Evolutionary conservation across 139 green algal genomes (phyloP).

Genomic region (Pleodorina starrii): DNA sequence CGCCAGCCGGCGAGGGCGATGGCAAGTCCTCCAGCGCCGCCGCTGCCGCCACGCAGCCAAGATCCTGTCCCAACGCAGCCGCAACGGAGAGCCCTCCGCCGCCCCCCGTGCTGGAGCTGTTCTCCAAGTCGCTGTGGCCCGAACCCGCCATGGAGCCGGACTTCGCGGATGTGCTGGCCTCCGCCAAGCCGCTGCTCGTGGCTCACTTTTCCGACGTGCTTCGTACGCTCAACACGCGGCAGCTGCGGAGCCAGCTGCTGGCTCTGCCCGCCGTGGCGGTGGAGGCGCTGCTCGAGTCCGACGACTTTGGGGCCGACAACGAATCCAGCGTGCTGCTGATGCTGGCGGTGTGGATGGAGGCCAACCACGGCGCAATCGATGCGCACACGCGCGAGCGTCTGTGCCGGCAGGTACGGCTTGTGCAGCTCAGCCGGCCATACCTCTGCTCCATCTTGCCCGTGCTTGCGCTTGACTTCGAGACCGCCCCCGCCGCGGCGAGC

Average conservation of each 20-base stretch:
- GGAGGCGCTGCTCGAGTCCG: slow-evolving; percentile 21
- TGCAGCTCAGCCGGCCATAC: not conserved
- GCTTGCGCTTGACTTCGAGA: slow-evolving; percentile 1
- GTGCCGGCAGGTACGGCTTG: slow-evolving; percentile 1
- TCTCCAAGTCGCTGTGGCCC: not conserved
- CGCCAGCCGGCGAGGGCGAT: not conserved
- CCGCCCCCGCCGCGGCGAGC: not conserved
- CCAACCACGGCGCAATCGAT: not conserved
- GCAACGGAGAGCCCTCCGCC: not conserved
- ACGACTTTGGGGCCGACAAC: slow-evolving; percentile 23
- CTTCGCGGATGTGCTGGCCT: not conserved
- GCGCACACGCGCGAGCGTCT: not conserved
- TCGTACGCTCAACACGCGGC: not conserved
- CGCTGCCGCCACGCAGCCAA: not conserved
- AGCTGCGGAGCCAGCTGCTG: not conserved
- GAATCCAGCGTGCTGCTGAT: slow-evolving; percentile 27
- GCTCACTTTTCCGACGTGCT: not conserved
- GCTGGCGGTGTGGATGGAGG: slow-evolving; percentile 1
- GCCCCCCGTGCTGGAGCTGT: slow-evolving; percentile 25
- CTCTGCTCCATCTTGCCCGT: not conserved
- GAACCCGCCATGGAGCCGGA: not conserved
- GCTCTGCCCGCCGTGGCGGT: not conserved
- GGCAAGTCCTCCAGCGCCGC: not conserved
- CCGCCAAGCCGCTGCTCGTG: not conserved
- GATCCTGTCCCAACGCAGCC: not conserved